phyloP scores from a whole-genome alignment of 805 yeast species.

The Candida coquimbonensis region DNA sequence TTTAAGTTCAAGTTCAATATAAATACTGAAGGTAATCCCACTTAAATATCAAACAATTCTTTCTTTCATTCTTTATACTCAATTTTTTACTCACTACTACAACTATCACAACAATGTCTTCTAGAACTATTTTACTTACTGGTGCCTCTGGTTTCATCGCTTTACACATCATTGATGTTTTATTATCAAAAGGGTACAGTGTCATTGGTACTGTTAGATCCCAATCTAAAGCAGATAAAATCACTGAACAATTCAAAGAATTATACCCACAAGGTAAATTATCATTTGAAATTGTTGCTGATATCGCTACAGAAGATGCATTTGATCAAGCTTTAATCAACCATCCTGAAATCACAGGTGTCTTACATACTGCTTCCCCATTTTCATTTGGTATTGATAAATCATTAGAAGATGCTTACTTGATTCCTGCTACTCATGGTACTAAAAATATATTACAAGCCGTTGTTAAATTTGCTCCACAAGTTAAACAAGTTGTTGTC shows the following conservation, averaged over 20 bases:
- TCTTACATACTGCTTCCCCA: slow-evolving; percentile 59
- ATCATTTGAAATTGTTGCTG: slow-evolving; percentile 39
- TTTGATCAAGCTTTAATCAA: slow-evolving; percentile 38
- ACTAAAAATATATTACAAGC: slow-evolving; percentile 46
- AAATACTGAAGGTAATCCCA: too few relatives aligned
- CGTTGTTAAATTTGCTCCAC: slow-evolving; percentile 32
- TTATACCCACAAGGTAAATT: slow-evolving; percentile 29
- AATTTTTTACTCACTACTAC: too few relatives aligned
- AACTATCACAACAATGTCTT: not conserved
- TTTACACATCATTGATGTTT: slow-evolving; percentile 32
- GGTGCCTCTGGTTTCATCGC: slow-evolving; percentile 48
- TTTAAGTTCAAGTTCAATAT: too few relatives aligned
- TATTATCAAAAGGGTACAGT: slow-evolving; percentile 33
- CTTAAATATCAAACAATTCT: too few relatives aligned
- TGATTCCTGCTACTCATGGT: slow-evolving; percentile 51
- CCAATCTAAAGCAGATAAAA: slow-evolving; percentile 29
- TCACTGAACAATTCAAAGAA: slow-evolving; percentile 23
- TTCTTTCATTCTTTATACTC: too few relatives aligned
- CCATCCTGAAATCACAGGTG: slow-evolving; percentile 44
- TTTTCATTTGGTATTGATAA: slow-evolving; percentile 37
- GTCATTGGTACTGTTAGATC: slow-evolving; percentile 20
- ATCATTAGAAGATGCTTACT: slow-evolving; percentile 40
- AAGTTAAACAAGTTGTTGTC: slow-evolving; percentile 40
- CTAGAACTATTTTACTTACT: slow-evolving; percentile 29
- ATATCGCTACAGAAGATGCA: slow-evolving; percentile 37